A percentile compares a stretch with the other conserved stretches of the same genome.
These are phyloP conservation scores for Lachnum nothofagi DNA, from an alignment of 2,329 filamentous ascomycete species.

Conservation along the genomic window DNA sequence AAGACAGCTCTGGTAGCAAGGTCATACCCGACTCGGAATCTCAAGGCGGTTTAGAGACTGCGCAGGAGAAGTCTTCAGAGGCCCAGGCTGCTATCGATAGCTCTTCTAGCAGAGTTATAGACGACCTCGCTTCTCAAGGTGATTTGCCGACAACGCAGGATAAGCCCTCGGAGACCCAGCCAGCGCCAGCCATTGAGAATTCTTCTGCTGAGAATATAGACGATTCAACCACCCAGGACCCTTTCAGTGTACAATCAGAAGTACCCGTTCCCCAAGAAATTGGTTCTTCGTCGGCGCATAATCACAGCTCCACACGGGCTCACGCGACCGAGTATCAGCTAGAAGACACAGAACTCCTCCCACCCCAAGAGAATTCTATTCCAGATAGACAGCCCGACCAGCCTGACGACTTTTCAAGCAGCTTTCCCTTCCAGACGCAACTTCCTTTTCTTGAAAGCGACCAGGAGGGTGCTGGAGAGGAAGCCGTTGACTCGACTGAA, in stretches of 20 bases:
- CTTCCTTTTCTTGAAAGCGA: background rate
- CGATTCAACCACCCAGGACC: background rate
- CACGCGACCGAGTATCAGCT: background rate
- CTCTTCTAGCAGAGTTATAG: background rate
- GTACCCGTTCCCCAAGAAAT: too few species aligned
- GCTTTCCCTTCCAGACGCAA: slow-evolving; percentile 7
- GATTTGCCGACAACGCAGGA: too few species aligned
- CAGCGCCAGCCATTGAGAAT: too few species aligned
- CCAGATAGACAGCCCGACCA: background rate
- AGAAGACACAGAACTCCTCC: background rate
- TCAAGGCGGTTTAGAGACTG: background rate
- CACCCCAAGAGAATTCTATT: background rate
- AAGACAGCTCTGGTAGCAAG: background rate
- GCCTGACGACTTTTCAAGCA: background rate
- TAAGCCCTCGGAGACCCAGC: too few species aligned
- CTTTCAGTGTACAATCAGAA: too few species aligned
- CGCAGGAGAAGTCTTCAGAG: background rate
- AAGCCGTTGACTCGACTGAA: background rate
- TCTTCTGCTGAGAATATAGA: background rate
- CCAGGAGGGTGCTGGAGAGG: background rate
- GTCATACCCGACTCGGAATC: background rate
- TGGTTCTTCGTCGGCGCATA: too few species aligned
- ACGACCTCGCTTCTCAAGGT: background rate
- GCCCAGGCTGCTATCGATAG: background rate
- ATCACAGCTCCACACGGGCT: too few species aligned